phyloP scores from a whole-genome alignment of 768 basidiomycete genomes.

The Tylopilus sp. region DNA sequence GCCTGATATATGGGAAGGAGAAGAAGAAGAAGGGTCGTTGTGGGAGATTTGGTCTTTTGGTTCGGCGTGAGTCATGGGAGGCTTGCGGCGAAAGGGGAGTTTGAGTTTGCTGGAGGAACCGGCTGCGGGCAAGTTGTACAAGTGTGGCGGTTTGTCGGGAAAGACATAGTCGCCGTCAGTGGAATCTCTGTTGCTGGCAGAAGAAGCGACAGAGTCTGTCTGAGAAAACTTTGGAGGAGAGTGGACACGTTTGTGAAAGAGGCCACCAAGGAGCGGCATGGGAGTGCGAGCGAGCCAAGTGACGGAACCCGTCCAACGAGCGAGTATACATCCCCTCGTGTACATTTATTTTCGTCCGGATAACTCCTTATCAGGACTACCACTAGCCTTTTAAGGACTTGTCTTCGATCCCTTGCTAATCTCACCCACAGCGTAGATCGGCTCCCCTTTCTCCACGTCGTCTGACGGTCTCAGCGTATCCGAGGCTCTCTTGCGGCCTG shows the following conservation, averaged over 20 bases:
- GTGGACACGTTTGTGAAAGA: slow-evolving; percentile 24
- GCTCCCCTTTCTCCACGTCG: background rate
- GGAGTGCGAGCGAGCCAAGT: background rate
- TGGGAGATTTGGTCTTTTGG: slow-evolving; percentile 13
- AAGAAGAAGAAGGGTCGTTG: slow-evolving; percentile 28
- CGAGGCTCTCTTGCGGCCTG: background rate
- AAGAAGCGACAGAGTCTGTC: slow-evolving; percentile 15
- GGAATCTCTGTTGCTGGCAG: slow-evolving; percentile 14
- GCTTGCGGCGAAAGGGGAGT: slow-evolving; percentile 43
- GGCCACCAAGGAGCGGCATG: slow-evolving; percentile 30
- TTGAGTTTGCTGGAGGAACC: slow-evolving; percentile 43
- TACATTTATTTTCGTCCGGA: slow-evolving; percentile 1
- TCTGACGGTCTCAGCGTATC: too few relatives aligned
- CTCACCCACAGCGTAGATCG: too few relatives aligned
- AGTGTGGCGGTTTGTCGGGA: slow-evolving; percentile 15
- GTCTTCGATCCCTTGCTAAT: background rate
- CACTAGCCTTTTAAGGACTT: background rate
- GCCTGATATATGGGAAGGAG: slow-evolving; percentile 32
- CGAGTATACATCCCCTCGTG: slow-evolving; percentile 1
- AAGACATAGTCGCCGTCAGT: slow-evolving; percentile 34
- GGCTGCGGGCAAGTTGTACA: slow-evolving; percentile 24
- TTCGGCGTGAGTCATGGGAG: slow-evolving; percentile 13
- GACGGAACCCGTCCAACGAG: background rate
- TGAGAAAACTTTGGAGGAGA: slow-evolving; percentile 1
- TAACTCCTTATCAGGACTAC: slow-evolving; percentile 9